Base-by-base conservation (phyloP, 257 asterid genomes). In the Leptodermis oblonga region DNA sequence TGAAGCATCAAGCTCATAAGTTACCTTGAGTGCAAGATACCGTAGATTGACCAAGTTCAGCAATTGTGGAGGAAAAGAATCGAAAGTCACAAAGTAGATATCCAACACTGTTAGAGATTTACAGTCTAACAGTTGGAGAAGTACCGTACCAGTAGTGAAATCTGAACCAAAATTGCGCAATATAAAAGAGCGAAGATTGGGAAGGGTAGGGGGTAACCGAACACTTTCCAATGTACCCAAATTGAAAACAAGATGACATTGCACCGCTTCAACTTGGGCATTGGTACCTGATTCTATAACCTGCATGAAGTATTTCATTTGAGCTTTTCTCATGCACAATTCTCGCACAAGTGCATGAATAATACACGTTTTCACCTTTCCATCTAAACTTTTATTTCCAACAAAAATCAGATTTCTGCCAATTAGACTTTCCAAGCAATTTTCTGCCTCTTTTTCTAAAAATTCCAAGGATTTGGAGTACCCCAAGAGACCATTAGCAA, bases 401-500 rank as follows among this genome's bases (percentile, higher is more conserved):
- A 65, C 72, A 39, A 73, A 18, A 66, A 83, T 52, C 12, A 83
- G 71, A 62, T 42, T 76, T 77, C 85, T 76, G 12, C 46, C 70
- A 20, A 78, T 74, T 26, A 83, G 87, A 34, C 73, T 83, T 71
- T 70, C 76, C 82, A 83, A 74, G 53, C 49, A 78, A 22, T 79
- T 75, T 59, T 73, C 79, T 3, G 84, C 86, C n/a, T 39, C 63
- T 79, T 83, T 23, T 58, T n/a, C n/a, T n/a, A n/a, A n/a, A n/a
- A n/a, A n/a, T n/a, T n/a, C n/a, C n/a, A 7, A 26, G 5, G 14
- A 52, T 7, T 45, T 39, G 42, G 39, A 34, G 28, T 73, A n/a
- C n/a, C n/a, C 28, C 54, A 81, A 42, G 68, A 78, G 78, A 8
- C 88, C 86, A 53, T 83, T 80, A 9, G 85, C 87, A 22, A 73